Conservation (phyloP, 2,329 filamentous ascomycete genomes). For the Fusarium drepaniforme region DNA sequence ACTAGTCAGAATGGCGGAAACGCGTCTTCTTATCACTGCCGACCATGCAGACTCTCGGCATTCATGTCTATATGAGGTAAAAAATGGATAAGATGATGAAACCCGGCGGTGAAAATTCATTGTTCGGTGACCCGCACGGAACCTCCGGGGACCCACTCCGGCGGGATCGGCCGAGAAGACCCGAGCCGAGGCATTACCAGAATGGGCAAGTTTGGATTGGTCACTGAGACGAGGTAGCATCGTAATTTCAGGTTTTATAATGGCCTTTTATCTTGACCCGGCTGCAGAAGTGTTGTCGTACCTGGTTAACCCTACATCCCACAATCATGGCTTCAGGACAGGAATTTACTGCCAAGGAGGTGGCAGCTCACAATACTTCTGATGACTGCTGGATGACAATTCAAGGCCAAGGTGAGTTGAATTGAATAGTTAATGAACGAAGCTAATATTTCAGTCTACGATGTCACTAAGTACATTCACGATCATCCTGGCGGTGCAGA, state of each 20-base stretch:
- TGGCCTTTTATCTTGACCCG: constrained; percentile 3
- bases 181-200: constrained; percentile 28
- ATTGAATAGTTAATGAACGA: no score
- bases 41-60: background rate
- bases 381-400: constrained; percentile 67
- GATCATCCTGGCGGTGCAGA: constrained; percentile 82
- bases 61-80: constrained; percentile 10
- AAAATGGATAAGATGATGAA: constrained; percentile 7
- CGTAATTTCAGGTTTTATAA: constrained; percentile 14
- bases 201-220: constrained; percentile 10
- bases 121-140: constrained; percentile 24
- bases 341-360: constrained; percentile 51
- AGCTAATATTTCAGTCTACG: constrained; percentile 60
- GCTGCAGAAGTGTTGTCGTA: background rate
- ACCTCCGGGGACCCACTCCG: constrained; percentile 29
- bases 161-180: constrained; percentile 35
- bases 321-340: constrained; percentile 24
- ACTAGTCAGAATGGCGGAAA: background rate
- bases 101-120: constrained; percentile 5
- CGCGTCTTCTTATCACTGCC: background rate
- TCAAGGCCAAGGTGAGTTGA: constrained; percentile 63
- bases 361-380: constrained; percentile 62
- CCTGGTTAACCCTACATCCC: background rate
- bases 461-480: constrained; percentile 67
- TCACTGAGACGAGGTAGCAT: constrained; percentile 15